These are phyloP conservation scores for Marasmius fiardii DNA, from an alignment of 1,284 basidiomycete genomes.

Conservation along the genomic window DNA sequence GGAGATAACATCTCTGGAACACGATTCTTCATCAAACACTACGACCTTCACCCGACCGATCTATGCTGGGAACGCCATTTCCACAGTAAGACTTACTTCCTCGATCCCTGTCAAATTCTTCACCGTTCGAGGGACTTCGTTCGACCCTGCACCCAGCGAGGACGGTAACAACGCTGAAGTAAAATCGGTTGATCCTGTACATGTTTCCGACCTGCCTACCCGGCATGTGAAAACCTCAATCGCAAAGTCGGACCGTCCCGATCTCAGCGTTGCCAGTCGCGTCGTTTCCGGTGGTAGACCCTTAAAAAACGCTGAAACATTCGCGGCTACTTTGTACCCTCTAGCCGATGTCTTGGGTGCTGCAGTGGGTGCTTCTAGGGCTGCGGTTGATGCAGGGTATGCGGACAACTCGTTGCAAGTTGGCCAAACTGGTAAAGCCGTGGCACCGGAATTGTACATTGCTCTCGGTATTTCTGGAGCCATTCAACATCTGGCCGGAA, in stretches of 20 bases:
- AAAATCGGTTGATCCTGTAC: conserved; percentile 67
- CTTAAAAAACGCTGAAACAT: conserved; percentile 93
- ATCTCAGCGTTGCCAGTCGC: conserved; percentile 83
- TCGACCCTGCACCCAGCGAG: conserved; percentile 65
- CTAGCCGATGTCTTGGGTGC: conserved; percentile 93
- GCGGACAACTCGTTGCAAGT: conserved; percentile 98
- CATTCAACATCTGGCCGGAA: conserved; percentile 98
- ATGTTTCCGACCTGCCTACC: conserved; percentile 60
- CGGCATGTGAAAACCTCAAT: conserved; percentile 84
- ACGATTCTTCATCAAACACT: conserved; percentile 70
- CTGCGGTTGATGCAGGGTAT: conserved; percentile 98
- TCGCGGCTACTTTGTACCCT: conserved; percentile 86
- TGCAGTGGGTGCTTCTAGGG: conserved; percentile 95
- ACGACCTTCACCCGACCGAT: conserved; percentile 91
- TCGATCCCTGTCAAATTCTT: conserved; percentile 87
- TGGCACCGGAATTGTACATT: conserved; percentile 93
- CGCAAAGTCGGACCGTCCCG: conserved; percentile 91
- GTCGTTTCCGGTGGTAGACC: conserved; percentile 97
- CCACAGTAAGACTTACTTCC: conserved; percentile 81
- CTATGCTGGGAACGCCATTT: conserved; percentile 97
- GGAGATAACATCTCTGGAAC: conserved; percentile 83
- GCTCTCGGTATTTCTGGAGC: conserved; percentile 97
- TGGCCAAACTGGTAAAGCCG: conserved; percentile 97
- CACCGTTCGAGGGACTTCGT: conserved; percentile 95
- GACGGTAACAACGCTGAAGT: conserved; percentile 53